phyloP scores from a whole-genome alignment of 345 rosid species.

The Viola odorata region DNA sequence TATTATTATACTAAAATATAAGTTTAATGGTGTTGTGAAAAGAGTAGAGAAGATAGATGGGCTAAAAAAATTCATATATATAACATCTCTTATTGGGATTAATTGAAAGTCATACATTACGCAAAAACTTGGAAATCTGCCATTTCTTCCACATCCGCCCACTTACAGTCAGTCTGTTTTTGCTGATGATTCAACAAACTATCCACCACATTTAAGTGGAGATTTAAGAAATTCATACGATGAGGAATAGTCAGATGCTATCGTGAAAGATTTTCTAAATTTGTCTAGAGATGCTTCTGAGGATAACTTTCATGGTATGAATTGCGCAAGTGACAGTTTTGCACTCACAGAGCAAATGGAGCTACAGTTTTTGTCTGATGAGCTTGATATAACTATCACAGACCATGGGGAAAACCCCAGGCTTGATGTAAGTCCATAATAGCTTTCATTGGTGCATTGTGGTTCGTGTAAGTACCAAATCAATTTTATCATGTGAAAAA shows the following conservation, averaged over 20 bases:
- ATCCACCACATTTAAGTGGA: constrained; percentile 45
- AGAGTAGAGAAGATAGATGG: too few relatives aligned
- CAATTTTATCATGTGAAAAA: not conserved
- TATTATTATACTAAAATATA: too few relatives aligned
- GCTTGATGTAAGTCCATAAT: constrained; percentile 56
- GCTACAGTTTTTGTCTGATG: constrained; percentile 73
- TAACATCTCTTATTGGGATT: too few relatives aligned
- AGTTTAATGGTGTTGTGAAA: too few relatives aligned
- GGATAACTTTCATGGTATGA: constrained; percentile 43
- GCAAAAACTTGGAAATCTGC: constrained; percentile 69
- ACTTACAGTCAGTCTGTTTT: constrained; percentile 46
- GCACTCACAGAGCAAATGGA: constrained; percentile 62
- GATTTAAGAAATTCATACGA: constrained; percentile 40
- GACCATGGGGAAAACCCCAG: constrained; percentile 76
- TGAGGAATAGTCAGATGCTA: constrained; percentile 39
- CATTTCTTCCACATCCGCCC: constrained; percentile 74
- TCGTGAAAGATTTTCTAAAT: constrained; percentile 50
- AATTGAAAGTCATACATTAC: too few relatives aligned
- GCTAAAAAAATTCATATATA: too few relatives aligned
- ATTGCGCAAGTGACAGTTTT: constrained; percentile 36
- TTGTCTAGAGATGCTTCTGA: constrained; percentile 49
- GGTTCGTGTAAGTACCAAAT: not conserved
- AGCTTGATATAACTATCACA: constrained; percentile 70
- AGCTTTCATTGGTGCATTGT: not conserved
- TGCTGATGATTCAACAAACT: constrained; percentile 44